Evolutionary conservation across 192 early-diverging fungal species (phyloP).

Genomic region (Dispira simplex): DNA sequence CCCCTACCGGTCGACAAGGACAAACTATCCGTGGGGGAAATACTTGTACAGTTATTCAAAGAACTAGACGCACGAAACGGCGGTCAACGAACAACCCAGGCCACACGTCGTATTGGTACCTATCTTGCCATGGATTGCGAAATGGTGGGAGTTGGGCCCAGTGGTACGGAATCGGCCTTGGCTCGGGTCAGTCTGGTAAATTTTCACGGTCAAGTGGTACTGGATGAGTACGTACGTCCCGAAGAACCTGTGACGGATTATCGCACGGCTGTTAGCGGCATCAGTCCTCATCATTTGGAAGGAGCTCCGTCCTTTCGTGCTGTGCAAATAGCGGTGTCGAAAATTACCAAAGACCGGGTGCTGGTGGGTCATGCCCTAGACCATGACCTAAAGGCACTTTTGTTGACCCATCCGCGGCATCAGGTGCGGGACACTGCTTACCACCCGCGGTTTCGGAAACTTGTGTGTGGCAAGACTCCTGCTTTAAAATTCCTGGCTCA

Average conservation of each 20-base stretch:
- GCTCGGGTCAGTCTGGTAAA: constrained; percentile 91
- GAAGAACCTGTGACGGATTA: constrained; percentile 81
- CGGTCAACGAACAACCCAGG: no score
- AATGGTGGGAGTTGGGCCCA: constrained; percentile 92
- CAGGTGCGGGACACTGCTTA: constrained; percentile 71
- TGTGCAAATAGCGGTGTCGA: constrained; percentile 66
- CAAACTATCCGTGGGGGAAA: no score
- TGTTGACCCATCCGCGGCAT: constrained; percentile 63
- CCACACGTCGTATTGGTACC: constrained; percentile 38
- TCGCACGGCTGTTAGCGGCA: constrained; percentile 82
- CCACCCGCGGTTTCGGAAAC: constrained; percentile 57
- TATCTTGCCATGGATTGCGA: constrained; percentile 97
- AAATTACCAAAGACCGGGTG: constrained; percentile 68
- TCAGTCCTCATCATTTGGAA: constrained; percentile 57
- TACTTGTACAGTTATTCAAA: no score
- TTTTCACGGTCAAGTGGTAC: constrained; percentile 69
- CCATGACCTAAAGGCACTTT: constrained; percentile 72
- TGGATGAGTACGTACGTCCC: constrained; percentile 79
- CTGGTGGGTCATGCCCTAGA: constrained; percentile 84
- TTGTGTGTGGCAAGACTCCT: constrained; percentile 44
- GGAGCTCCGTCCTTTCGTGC: constrained; percentile 53
- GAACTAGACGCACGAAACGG: no score
- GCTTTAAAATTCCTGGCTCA: constrained; percentile 63
- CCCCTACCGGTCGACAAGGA: no score
- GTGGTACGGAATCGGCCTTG: constrained; percentile 66